Evolutionary conservation across 1,284 basidiomycete genomes (phyloP), one percentile per base, ranked within the genome.

Genomic region (Malassezia psittaci): DNA sequence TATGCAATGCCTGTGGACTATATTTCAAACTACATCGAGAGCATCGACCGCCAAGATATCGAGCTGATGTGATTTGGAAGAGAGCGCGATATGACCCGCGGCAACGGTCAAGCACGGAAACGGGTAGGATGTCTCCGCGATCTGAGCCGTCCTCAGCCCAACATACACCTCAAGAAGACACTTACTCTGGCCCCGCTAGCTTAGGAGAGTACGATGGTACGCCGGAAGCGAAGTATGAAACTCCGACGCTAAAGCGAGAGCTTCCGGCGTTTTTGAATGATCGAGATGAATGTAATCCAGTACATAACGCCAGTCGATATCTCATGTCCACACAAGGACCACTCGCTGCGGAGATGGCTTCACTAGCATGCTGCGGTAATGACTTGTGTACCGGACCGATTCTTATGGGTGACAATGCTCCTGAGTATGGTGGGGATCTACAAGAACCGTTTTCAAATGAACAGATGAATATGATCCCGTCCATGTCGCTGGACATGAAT

Each of bases 1-100:
- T 71, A 15, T 72, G 69, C 48, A 72, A 72, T 49, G 68, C 68
- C 0, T 72, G 69, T 41, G 68, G 69, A 0, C 46, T 70, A 36
- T 69, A 71, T 48, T 51, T 65, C 35, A 72, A 72, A 52, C 53
- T 72, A 32, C 70, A 73, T 49, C 61, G 64, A 39, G 59, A 60
- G 44, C 65, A 69, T 45, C 54, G 69, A 15, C 70, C 70, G 1
- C 60, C 63, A 5, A 64, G 62, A 24, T 72, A 70, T 63, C 54
- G 71, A 3, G 67, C 67, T 10, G 71, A 74, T 48, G 63, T 69
- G 34, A 72, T 74, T 49, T 66, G 66, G 48, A 72, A 70, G 54
- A 56, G 70, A 7, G 62, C 64, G 39, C 54, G 70, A 15, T 69
- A 68, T 32, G 68, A 73, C 24, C 32, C 34, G 13, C 57, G 56